These are phyloP conservation scores for Apodospora peruviana DNA, from an alignment of 495 filamentous ascomycete genomes.

Conservation along the genomic window DNA sequence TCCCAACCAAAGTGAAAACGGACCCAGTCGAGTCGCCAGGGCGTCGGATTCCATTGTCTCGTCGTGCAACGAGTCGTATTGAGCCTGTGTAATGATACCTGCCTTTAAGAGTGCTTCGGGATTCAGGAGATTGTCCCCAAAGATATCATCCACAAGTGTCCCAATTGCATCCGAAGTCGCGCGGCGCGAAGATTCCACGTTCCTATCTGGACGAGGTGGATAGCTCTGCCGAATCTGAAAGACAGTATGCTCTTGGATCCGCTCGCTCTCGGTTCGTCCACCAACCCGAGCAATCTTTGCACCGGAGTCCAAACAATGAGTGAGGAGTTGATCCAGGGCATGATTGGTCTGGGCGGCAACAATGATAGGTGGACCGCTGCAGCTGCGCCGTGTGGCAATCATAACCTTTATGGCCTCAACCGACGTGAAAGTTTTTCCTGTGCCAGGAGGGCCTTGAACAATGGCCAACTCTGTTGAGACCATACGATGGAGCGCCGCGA, in stretches of 20 bases:
- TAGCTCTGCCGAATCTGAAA: constrained; percentile 48
- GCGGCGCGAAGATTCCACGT: constrained; percentile 18
- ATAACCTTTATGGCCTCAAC: constrained; percentile 65
- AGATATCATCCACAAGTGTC: constrained; percentile 41
- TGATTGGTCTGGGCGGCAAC: constrained; percentile 89
- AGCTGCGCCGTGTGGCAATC: constrained; percentile 43
- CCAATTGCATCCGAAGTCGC: constrained; percentile 32
- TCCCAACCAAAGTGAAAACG: constrained; percentile 60
- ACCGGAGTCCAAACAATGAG: constrained; percentile 59
- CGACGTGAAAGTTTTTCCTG: constrained; percentile 80
- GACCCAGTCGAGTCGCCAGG: constrained; percentile 30
- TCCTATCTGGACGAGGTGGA: too few species aligned
- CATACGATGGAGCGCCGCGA: constrained; percentile 60
- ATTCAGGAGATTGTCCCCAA: constrained; percentile 45
- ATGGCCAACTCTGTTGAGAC: constrained; percentile 70
- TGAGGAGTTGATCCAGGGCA: constrained; percentile 80
- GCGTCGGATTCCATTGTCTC: constrained; percentile 47
- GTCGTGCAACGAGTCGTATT: constrained; percentile 56
- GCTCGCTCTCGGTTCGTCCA: constrained; percentile 59
- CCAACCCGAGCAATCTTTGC: constrained; percentile 71
- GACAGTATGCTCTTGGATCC: constrained; percentile 60
- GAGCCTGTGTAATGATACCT: constrained; percentile 54
- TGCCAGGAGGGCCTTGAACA: constrained; percentile 87
- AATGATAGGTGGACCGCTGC: constrained; percentile 47
- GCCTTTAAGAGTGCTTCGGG: constrained; percentile 40